These are phyloP conservation scores for Macrophomina phaseolina DNA, from an alignment of 2,329 filamentous ascomycete species.

Conservation along the genomic window DNA sequence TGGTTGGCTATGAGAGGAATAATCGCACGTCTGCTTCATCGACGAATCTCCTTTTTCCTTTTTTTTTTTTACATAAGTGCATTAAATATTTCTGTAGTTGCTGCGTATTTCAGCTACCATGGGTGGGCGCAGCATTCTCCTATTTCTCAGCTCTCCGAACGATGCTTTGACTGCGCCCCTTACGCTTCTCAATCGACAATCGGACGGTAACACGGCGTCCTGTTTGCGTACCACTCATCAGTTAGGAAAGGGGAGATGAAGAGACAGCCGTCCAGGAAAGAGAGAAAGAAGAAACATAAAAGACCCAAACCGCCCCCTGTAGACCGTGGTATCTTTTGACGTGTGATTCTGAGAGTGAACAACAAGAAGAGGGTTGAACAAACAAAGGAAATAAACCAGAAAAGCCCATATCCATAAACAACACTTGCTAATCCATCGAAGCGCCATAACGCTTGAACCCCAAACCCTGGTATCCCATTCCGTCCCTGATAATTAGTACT, in stretches of 20 bases:
- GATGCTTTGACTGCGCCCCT: background rate
- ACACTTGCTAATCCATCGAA: background rate
- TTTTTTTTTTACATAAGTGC: background rate
- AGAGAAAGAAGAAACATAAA: background rate
- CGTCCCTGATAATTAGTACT: background rate
- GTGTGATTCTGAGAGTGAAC: background rate
- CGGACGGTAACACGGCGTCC: background rate
- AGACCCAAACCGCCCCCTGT: background rate
- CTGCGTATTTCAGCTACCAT: background rate
- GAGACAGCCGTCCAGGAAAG: background rate
- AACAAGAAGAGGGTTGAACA: background rate
- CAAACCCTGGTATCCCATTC: background rate
- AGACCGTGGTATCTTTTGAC: slow-evolving; percentile 1
- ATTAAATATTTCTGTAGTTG: background rate
- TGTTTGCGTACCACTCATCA: background rate
- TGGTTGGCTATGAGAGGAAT: background rate
- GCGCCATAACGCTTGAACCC: background rate
- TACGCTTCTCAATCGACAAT: background rate
- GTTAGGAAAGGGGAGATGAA: background rate
- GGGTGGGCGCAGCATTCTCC: background rate
- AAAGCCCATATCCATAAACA: background rate
- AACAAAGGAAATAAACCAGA: background rate
- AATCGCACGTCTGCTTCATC: background rate
- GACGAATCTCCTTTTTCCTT: background rate
- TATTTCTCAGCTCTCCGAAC: background rate